A percentile compares a stretch with the other conserved stretches of the same genome.
Conservation (phyloP, 768 basidiomycete genomes). For the Leccinum aurantiacum region DNA sequence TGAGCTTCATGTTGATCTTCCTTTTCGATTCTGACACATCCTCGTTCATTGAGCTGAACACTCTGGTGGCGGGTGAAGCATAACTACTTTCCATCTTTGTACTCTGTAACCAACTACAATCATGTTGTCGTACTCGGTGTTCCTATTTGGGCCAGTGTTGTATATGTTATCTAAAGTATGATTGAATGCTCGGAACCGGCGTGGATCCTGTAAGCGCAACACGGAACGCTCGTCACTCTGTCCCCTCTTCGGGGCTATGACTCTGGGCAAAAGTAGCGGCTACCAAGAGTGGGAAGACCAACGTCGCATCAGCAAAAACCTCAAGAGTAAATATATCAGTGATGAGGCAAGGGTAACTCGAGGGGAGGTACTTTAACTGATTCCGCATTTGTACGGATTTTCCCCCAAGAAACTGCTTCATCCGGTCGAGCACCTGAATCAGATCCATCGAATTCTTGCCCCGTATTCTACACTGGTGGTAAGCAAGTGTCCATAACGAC, state of each 20-base stretch:
- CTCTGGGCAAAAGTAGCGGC: slow-evolving; percentile 87
- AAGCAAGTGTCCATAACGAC: not conserved
- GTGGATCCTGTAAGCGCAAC: not conserved
- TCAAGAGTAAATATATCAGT: slow-evolving; percentile 19
- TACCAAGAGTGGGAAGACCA: slow-evolving; percentile 93
- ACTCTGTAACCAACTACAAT: slow-evolving; percentile 2
- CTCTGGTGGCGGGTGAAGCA: slow-evolving; percentile 16
- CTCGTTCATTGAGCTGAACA: slow-evolving; percentile 25
- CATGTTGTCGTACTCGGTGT: not conserved
- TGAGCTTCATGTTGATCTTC: slow-evolving; percentile 14
- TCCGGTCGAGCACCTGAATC: slow-evolving; percentile 97
- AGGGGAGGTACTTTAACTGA: slow-evolving; percentile 64
- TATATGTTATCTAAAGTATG: slow-evolving; percentile 17
- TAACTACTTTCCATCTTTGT: not conserved
- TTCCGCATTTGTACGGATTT: slow-evolving; percentile 85
- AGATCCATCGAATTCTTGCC: slow-evolving; percentile 98
- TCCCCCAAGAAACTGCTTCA: slow-evolving; percentile 98
- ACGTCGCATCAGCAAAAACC: slow-evolving; percentile 95
- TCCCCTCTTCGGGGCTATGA: slow-evolving; percentile 2
- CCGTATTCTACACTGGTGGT: slow-evolving; percentile 70
- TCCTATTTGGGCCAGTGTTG: slow-evolving; percentile 1
- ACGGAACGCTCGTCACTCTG: not conserved
- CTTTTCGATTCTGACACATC: slow-evolving; percentile 15
- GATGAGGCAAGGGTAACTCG: not conserved
- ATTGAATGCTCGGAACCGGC: not conserved